Evolutionary conservation across 257 asterid genomes (phyloP), one percentile per base, ranked within the genome.

Genomic region (Gardenia jasminoides): DNA sequence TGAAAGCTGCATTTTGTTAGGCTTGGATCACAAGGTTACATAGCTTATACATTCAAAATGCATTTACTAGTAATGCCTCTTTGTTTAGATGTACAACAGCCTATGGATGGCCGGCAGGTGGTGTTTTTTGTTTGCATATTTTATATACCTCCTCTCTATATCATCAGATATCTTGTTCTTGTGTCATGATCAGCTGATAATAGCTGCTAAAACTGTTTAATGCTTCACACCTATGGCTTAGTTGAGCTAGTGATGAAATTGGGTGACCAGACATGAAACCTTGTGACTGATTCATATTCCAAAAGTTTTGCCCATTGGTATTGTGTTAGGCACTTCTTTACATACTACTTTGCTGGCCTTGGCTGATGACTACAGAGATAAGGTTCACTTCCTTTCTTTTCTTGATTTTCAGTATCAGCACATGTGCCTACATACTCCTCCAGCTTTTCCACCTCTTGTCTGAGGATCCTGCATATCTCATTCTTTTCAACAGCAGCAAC

Each of bases 361-460:
- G 36, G 6, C 22, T 11, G 0, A n/a, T n/a, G n/a, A n/a, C n/a
- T n/a, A n/a, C n/a, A n/a, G n/a, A n/a, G n/a, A n/a, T n/a, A n/a
- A n/a, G n/a, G n/a, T n/a, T n/a, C n/a, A n/a, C 1, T 22, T 22
- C n/a, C 24, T 74, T 59, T 16, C 54, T 66, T 24, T 44, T 68
- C 48, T 12, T 24, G 70, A 74, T 79, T 86, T 92, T 76, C 97
- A 94, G 98, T 85, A 46, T 84, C 72, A 79, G 74, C 79, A 86
- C 91, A 59, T 91, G 96, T 36, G 86, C 82, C 77, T 94, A 94
- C 85, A 84, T 92, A 22, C 94, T 84, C 70, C 76, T 90, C 76
- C 94, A 91, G 67, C 92, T 92, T 67, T 87, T 85, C 87, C 84
- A 59, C 56, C 91, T 90, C 84, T 80, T 90, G 24, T 48, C 94